Base-by-base conservation (phyloP, 2,329 filamentous ascomycete genomes). In the Aureobasidium melanogenum region DNA sequence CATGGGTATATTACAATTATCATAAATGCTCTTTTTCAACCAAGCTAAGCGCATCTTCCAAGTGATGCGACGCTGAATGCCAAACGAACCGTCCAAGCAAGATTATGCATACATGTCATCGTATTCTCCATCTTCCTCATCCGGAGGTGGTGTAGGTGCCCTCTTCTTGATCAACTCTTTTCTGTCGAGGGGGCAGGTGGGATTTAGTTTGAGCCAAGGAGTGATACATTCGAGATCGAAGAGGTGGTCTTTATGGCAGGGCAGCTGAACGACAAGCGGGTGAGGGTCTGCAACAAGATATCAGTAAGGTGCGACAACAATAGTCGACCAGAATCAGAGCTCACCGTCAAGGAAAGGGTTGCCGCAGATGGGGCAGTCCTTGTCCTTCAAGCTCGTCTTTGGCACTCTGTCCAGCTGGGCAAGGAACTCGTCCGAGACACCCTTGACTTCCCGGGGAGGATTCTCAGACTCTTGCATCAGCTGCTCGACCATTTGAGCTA, bases 221-320 rank as follows among this genome's bases (percentile, higher is more conserved):
- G 79, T 73, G 63, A 87, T 83, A 70, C 84, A 87, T 67, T 87
- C 84, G 28, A 87, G 70, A 72, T 87, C 84, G 71, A 86, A 87
- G 22, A 83, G 67, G 69, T 87, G 84, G 39, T 80, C 80, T 17
- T 80, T 75, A 69, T 86, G 82, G 65, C 84, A 87, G 10, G 84
- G 82, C 34, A 87, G 70, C 30, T 79, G 77, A 48, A 87, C 84
- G 38, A 87, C 82, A 19, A 87, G 79, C n/a, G 84, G 84, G 66
- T 85, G 84, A 47, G 79, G 65, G 65, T 86, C 77, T 78, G 63
- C 5, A n/a, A 8, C 32, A 22, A 8, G 41, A 7, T 1, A 24
- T 59, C 10, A 59, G 56, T 12, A 39, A 22, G 6, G 24, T 32
- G 19, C 14, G 44, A 48, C 17, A 22, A 15, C 9, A 24, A 1